Base-by-base conservation (phyloP, 78 protist species). In the Dictyostelium firmibasis region DNA sequence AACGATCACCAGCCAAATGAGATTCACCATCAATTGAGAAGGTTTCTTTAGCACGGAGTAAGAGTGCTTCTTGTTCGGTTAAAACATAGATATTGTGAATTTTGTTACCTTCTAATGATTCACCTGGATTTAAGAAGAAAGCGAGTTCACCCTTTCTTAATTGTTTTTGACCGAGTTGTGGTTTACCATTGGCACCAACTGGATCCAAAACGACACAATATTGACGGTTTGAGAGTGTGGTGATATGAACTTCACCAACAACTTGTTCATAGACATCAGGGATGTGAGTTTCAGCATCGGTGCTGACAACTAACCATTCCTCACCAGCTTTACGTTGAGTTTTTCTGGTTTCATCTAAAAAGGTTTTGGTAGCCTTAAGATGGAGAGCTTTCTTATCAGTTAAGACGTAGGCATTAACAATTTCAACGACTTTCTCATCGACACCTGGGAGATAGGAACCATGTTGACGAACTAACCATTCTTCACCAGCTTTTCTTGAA, bases 41-140 rank as follows among this genome's bases (percentile, higher is more conserved):
- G 81, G 57, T 82, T 93, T 98, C 98, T 64, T 36, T 67, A 53
- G 99, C 98, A 23, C 96, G 81, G 33, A 98, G 84, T 14, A 98
- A 76, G 57, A 98, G 93, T 14, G 98, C 98, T 92, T 98, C 98
- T 83, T 98, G 98, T 57, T 91, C 97, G 79, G 92, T 92, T 53
- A 98, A 95, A 29, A 98, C 95, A 41, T 78, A 72, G 60, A 97
- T 93, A 23, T 33, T 8, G 72, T 82, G 9, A 81, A 96, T 93
- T 62, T 95, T 75, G 70, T 91, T 92, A 38, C 53, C 57, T 92
- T 91, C 97, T 16, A 98, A 96, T 14, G 83, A 50, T 91, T 98
- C 99, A 33, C 99, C 99, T 72, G 99, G 99, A 44, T 47, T 86
- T 47, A 98, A 87, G 96, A 98, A 98, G 98, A 98, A 98, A 10